These are phyloP conservation scores for Boletus pseudo-olivaceus DNA, from an alignment of 768 basidiomycete genomes.

Conservation along the genomic window DNA sequence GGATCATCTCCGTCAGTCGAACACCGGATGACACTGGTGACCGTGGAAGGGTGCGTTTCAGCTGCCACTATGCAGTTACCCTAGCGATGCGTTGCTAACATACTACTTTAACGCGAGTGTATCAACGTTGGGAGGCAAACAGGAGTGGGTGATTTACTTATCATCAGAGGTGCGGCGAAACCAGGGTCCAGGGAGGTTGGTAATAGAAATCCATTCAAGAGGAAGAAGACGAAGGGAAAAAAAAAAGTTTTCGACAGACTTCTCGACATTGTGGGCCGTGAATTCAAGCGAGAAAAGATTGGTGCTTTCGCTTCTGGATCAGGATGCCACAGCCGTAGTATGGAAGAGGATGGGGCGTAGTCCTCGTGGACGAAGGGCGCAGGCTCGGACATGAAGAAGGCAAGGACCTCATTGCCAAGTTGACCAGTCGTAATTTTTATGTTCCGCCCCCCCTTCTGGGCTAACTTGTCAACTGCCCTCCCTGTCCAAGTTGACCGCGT, in stretches of 20 bases:
- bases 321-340: background rate
- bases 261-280: background rate
- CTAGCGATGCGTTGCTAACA: background rate
- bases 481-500: conserved; percentile 10
- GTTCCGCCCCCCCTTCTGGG: background rate
- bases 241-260: background rate
- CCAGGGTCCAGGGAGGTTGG: background rate
- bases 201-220: background rate
- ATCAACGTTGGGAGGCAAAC: background rate
- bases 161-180: background rate
- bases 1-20: conserved; percentile 1
- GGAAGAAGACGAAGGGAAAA: background rate
- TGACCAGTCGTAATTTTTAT: conserved; percentile 6
- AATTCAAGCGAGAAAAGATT: background rate
- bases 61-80: background rate
- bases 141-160: background rate
- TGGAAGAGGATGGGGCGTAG: background rate
- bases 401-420: conserved; percentile 1
- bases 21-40: background rate
- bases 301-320: background rate
- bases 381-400: conserved; percentile 24
- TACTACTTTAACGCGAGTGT: background rate
- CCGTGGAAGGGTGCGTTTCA: background rate
- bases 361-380: conserved; percentile 12
- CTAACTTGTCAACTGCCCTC: conserved; percentile 3